Conservation (phyloP, 2,329 filamentous ascomycete species). For the Hypoxylon sp. region DNA sequence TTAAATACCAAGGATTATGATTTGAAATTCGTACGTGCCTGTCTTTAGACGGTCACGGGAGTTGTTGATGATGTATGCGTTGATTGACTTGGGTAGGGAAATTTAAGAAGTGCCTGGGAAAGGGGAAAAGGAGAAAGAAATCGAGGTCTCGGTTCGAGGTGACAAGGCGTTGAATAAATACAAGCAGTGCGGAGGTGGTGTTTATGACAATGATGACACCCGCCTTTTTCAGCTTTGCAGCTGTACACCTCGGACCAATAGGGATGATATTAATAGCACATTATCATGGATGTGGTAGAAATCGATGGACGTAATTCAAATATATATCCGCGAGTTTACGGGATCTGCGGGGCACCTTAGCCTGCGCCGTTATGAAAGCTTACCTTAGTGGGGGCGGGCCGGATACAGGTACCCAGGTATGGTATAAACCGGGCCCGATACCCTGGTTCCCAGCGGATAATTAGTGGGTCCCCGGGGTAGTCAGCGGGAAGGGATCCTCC, state of each 20-base stretch:
- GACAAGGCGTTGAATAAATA: slow-evolving; percentile 5
- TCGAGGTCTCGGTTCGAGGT: not conserved
- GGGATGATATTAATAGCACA: not conserved
- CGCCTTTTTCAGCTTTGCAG: slow-evolving; percentile 9
- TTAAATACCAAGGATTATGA: not conserved
- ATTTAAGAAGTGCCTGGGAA: not conserved
- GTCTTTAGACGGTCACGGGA: not conserved
- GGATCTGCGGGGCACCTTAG: too few relatives aligned
- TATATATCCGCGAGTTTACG: too few relatives aligned
- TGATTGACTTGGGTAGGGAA: not conserved
- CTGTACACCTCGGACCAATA: not conserved
- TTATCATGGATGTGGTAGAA: too few relatives aligned
- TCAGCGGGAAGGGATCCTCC: too few relatives aligned
- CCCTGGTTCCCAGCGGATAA: too few relatives aligned
- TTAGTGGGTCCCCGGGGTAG: not conserved
- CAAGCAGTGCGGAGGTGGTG: not conserved
- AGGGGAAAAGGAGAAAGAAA: slow-evolving; percentile 1
- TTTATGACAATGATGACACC: slow-evolving; percentile 9
- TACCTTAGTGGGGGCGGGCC: too few relatives aligned
- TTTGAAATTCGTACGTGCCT: not conserved
- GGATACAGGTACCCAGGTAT: too few relatives aligned
- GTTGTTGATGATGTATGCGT: not conserved
- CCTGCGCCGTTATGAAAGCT: too few relatives aligned
- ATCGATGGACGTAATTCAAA: too few relatives aligned
- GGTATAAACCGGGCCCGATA: not conserved